These are phyloP conservation scores for Cladophialophora yegresii DNA, from an alignment of 2,329 filamentous ascomycete species.

Conservation along the genomic window DNA sequence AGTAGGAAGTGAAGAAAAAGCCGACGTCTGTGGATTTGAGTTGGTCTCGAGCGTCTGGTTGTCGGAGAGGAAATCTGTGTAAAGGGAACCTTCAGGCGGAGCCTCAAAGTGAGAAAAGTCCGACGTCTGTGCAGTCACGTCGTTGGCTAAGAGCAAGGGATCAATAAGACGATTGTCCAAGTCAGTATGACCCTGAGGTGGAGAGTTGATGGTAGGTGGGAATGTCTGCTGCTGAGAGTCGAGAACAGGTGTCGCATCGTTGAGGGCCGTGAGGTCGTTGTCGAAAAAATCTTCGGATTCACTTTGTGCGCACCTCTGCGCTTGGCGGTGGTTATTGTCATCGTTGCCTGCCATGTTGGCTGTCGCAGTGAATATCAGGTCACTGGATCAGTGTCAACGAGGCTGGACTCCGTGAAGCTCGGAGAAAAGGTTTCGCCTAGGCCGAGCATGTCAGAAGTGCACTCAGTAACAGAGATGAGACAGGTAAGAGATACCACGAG, in stretches of 20 bases:
- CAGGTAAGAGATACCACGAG: not conserved
- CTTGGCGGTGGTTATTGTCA: not conserved
- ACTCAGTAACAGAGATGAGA: not conserved
- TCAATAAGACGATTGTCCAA: not conserved
- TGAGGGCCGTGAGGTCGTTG: not conserved
- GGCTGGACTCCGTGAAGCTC: not conserved
- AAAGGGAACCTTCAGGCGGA: not conserved
- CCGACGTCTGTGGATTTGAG: too few species aligned
- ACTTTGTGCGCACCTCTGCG: not conserved
- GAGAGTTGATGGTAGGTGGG: not conserved
- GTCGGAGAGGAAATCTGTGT: not conserved
- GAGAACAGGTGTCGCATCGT: not conserved
- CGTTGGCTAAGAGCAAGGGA: not conserved
- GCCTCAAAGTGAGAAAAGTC: not conserved
- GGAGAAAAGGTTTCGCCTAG: not conserved
- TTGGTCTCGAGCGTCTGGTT: not conserved
- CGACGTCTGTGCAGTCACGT: not conserved
- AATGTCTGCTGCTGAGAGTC: not conserved
- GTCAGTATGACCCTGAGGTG: not conserved
- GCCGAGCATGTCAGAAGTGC: not conserved
- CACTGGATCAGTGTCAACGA: not conserved
- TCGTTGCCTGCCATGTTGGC: not conserved
- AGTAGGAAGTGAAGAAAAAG: too few species aligned
- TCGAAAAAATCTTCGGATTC: not conserved
- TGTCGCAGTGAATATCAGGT: not conserved